These are phyloP conservation scores for Talaromyces liani DNA, from an alignment of 495 filamentous ascomycete species.

Conservation along the genomic window DNA sequence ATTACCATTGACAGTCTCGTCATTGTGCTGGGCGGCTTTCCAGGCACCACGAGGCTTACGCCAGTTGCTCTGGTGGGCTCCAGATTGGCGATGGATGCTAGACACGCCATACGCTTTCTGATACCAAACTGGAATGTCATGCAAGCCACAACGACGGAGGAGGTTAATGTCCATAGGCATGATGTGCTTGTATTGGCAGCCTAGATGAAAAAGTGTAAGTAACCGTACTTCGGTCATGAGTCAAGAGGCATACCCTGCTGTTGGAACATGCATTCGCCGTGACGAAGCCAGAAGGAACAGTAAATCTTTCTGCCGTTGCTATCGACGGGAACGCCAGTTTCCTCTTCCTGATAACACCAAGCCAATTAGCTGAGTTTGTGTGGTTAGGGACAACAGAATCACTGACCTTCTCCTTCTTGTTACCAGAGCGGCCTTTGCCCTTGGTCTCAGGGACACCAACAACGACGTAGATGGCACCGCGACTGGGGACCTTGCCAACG, in stretches of 20 bases:
- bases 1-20: not conserved
- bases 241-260: conserved; percentile 49
- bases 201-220: conserved; percentile 13
- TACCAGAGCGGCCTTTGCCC: not conserved
- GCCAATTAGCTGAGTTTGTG: not conserved
- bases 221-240: not conserved
- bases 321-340: not conserved
- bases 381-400: not conserved
- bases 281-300: conserved; percentile 82
- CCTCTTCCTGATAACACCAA: not conserved
- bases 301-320: conserved; percentile 55
- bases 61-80: conserved; percentile 4
- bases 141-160: conserved; percentile 55
- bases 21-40: not conserved
- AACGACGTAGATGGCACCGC: conserved; percentile 26
- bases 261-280: conserved; percentile 74
- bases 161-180: conserved; percentile 61
- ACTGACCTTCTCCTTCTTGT: conserved; percentile 1
- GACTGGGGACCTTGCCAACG: conserved; percentile 26
- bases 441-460: conserved; percentile 18
- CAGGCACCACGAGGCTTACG: conserved; percentile 4
- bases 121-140: conserved; percentile 50
- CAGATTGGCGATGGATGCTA: not conserved
- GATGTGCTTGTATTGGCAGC: conserved; percentile 81
- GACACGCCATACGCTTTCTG: conserved; percentile 34